Conservation (phyloP, 1,139 yeast genomes). For the Zygosaccharomyces pseudobailii region DNA sequence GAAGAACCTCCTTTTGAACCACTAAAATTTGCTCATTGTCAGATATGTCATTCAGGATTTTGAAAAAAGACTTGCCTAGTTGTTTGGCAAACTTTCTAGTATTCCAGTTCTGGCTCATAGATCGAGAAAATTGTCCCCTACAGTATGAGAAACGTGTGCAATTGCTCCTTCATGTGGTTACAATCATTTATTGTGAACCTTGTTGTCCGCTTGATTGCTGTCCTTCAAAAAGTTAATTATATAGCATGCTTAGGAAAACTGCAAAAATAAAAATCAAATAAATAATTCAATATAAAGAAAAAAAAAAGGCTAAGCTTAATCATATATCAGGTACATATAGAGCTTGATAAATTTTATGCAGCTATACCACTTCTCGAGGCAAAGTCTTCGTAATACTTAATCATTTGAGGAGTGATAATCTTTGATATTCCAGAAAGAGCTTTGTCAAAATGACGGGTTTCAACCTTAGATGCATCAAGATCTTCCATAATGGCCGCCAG, state of each 20-base stretch:
- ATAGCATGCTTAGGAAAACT: too few species aligned
- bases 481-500: conserved; percentile 84
- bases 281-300: background rate
- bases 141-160: background rate
- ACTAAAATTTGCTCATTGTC: conserved; percentile 20
- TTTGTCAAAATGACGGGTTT: conserved; percentile 59
- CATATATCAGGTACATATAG: background rate
- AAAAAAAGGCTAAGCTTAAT: background rate
- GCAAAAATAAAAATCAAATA: background rate
- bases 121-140: background rate
- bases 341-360: conserved; percentile 4
- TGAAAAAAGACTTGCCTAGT: conserved; percentile 15
- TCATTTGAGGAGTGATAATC: conserved; percentile 82
- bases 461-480: conserved; percentile 49
- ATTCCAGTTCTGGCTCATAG: conserved; percentile 25
- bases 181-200: background rate
- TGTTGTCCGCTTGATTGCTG: too few species aligned
- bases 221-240: too few species aligned
- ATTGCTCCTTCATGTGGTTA: background rate
- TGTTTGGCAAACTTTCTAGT: conserved; percentile 23
- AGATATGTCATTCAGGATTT: conserved; percentile 16
- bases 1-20: conserved; percentile 22
- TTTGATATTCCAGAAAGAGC: conserved; percentile 65
- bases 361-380: conserved; percentile 38
- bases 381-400: conserved; percentile 67